Evolutionary conservation across 164 flowering plant species (phyloP).

Genomic region (Berberis thunbergii): DNA sequence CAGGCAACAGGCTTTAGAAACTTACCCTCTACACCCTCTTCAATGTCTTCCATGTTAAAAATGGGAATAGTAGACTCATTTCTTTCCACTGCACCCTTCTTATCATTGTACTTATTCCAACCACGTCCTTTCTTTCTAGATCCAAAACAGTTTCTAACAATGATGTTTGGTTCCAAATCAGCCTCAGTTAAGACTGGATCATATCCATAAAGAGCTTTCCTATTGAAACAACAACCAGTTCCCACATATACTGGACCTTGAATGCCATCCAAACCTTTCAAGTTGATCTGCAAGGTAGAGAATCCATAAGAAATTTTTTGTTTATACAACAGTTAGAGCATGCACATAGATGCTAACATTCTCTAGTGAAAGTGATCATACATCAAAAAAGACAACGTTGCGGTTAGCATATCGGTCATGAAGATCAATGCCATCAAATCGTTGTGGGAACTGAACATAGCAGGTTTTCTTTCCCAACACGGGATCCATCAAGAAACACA

Average conservation of each 20-base stretch:
- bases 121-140: slow-evolving; percentile 70
- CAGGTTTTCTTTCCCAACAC: slow-evolving; percentile 77
- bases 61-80: slow-evolving; percentile 83
- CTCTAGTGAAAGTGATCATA: slow-evolving; percentile 18
- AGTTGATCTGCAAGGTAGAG: slow-evolving; percentile 57
- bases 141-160: slow-evolving; percentile 86
- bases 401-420: slow-evolving; percentile 99
- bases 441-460: slow-evolving; percentile 95
- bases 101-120: slow-evolving; percentile 49
- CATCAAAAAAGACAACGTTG: slow-evolving; percentile 95
- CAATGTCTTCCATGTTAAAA: slow-evolving; percentile 90
- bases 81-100: slow-evolving; percentile 58
- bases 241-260: slow-evolving; percentile 99
- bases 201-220: slow-evolving; percentile 97
- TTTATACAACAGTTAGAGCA: not conserved
- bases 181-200: slow-evolving; percentile 89
- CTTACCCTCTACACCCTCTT: slow-evolving; percentile 91
- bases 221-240: slow-evolving; percentile 94
- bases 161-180: slow-evolving; percentile 89
- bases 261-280: slow-evolving; percentile 95
- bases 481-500: slow-evolving; percentile 99
- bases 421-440: slow-evolving; percentile 96
- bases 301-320: not conserved
- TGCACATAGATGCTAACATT: not conserved
- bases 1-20: not conserved